A percentile compares a stretch with the other conserved stretches of the same genome.
Conservation (phyloP, 495 filamentous ascomycete species). For the Apiosordaria backusii region DNA sequence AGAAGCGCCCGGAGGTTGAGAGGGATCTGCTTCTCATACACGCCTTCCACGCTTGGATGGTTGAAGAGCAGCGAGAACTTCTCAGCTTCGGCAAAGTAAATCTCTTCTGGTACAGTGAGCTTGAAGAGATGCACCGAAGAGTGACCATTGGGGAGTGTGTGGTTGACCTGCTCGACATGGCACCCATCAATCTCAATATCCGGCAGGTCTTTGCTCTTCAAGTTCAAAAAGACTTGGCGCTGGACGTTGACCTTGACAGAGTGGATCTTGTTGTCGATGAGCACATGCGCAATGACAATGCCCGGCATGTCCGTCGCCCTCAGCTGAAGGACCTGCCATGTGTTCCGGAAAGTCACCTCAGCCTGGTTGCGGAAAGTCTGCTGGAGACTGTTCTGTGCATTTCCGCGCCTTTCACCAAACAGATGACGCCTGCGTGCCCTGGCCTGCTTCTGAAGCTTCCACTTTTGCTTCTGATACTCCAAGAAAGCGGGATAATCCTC, state of each 20-base stretch:
- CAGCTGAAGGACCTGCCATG: conserved; percentile 92
- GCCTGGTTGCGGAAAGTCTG: conserved; percentile 88
- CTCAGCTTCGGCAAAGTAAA: conserved; percentile 75
- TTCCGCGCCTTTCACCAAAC: conserved; percentile 77
- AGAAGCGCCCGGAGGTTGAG: conserved; percentile 79
- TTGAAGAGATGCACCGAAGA: conserved; percentile 92
- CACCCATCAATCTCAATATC: conserved; percentile 87
- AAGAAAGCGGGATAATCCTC: conserved; percentile 89
- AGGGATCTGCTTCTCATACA: conserved; percentile 92
- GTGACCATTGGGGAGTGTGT: conserved; percentile 92
- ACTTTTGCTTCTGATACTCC: conserved; percentile 96
- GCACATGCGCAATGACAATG: conserved; percentile 80
- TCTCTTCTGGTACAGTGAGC: conserved; percentile 81
- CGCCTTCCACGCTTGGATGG: conserved; percentile 91
- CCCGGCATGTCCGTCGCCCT: conserved; percentile 75
- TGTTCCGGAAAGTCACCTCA: conserved; percentile 80
- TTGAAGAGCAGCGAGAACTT: conserved; percentile 81
- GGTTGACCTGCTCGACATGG: conserved; percentile 82
- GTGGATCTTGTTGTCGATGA: conserved; percentile 91
- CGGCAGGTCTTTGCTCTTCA: conserved; percentile 80
- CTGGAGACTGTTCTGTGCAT: conserved; percentile 70
- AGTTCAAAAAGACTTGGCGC: conserved; percentile 84
- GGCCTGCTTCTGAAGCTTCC: conserved; percentile 96
- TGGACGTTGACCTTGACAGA: conserved; percentile 83
- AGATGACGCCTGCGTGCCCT: conserved; percentile 82